Evolutionary conservation across 768 basidiomycete genomes (phyloP).

Genomic region (Psilocybe subaeruginosa): DNA sequence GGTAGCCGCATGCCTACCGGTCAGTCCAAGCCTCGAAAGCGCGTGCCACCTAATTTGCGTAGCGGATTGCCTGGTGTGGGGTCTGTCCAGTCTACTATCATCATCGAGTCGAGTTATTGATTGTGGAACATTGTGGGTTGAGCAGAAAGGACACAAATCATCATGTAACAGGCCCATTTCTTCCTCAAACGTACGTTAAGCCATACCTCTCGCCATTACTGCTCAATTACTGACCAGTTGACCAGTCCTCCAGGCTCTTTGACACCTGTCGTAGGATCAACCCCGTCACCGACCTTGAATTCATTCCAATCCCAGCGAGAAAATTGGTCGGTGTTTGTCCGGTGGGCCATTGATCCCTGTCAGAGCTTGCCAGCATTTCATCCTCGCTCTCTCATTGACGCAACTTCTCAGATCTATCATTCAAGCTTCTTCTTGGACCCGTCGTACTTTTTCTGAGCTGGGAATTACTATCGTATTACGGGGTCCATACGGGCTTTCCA

Average conservation of each 20-base stretch:
- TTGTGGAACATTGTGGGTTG: background rate
- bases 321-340: conserved; percentile 43
- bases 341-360: conserved; percentile 83
- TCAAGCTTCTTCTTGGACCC: conserved; percentile 67
- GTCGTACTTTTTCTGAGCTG: conserved; percentile 67
- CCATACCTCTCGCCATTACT: background rate
- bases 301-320: conserved; percentile 11
- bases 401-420: conserved; percentile 51
- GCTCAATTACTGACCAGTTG: background rate
- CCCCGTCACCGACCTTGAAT: conserved; percentile 27
- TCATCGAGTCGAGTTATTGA: background rate
- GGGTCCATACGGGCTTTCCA: conserved; percentile 43
- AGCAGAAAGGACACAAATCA: conserved; percentile 56
- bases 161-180: conserved; percentile 64
- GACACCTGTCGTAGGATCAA: conserved; percentile 30
- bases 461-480: conserved; percentile 49
- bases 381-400: background rate
- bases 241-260: conserved; percentile 38
- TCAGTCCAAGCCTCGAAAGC: background rate
- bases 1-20: too few relatives aligned
- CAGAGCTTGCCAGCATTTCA: conserved; percentile 22
- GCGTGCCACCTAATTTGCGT: background rate
- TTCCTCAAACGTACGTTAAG: conserved; percentile 62
- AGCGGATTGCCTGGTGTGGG: background rate
- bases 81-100: background rate